Percentiles rank a stretch among this genome's conserved stretches.
Evolutionary conservation across 495 filamentous ascomycete species (phyloP).

Genomic region (Xylaria bambusicola): DNA sequence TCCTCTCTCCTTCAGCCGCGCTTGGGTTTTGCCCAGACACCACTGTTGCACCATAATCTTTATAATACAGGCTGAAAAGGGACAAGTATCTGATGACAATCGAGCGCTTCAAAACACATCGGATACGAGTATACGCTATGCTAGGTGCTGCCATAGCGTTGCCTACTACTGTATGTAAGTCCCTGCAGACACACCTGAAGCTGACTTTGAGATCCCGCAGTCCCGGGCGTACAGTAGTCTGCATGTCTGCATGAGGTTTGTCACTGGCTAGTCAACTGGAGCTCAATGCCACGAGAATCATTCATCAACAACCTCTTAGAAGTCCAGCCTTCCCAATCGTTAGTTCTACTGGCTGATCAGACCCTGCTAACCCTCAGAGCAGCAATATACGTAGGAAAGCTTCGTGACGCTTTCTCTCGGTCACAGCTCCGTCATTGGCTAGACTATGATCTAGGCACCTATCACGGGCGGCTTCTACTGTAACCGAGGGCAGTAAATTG

Average conservation of each 20-base stretch:
- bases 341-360: conserved; percentile 8
- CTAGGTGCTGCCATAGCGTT: too few species aligned
- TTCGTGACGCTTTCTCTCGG: background rate
- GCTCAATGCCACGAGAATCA: conserved; percentile 1
- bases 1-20: conserved; percentile 8
- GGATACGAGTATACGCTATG: too few species aligned
- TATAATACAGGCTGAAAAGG: too few species aligned
- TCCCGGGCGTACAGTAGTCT: background rate
- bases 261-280: conserved; percentile 8
- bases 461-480: background rate
- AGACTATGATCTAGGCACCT: background rate
- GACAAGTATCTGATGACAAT: background rate
- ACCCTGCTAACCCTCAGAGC: conserved; percentile 8
- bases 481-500: background rate
- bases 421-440: background rate
- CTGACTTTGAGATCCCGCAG: background rate
- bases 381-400: background rate
- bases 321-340: background rate
- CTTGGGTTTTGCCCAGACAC: background rate
- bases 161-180: too few species aligned
- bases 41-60: too few species aligned
- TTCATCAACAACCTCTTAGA: conserved; percentile 9
- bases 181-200: too few species aligned
- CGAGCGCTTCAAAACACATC: too few species aligned
- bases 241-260: too few species aligned